Evolutionary conservation across 495 filamentous ascomycete genomes (phyloP), one percentile per base, ranked within the genome.

Genomic region (Hypoxylon cercidicola): DNA sequence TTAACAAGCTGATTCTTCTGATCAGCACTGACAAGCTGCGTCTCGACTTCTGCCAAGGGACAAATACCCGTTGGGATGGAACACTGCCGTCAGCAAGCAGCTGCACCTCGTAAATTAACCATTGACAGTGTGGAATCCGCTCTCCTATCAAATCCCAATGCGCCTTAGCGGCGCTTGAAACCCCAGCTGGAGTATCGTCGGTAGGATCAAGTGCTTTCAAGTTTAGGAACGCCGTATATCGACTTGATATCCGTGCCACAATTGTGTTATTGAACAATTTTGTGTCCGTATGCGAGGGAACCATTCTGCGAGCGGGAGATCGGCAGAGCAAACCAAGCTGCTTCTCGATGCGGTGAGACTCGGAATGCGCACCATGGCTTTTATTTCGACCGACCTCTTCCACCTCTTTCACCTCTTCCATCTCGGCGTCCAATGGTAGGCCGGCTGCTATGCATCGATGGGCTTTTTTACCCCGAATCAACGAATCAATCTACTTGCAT

Each of bases 101-200:
- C 43, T 60, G 55, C 43, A 18, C 62, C 60, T 69, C 71, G 69
- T 68, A 72, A 68, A 70, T 46, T 49, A 60, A 52, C 69, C 66
- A 74, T 68, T 62, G 54, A 63, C 50, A 56, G 50, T 40, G 51
- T 56, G 48, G 41, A 60, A 56, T 50, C 54, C 49, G 58, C 48
- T 37, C 43, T 57, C 48, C 56, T 57, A 53, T 53, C 51, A 57
- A 28, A 60, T 62, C 62, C 52, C 43, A 65, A 55, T 60, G 28
- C 39, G 39, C 45, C 39, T 60, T 64, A 45, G 65, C 47, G 39
- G 51, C 55, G 51, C 49, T 47, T 60, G 6, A 16, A 41, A 53
- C 20, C 43, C 30, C 49, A 43, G 59, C 58, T 62, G 20, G 34
- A 63, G 41, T 50, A 10, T 30, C 34, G 48, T 49, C 40, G 53